Evolutionary conservation across 768 basidiomycete genomes (phyloP).

Genomic region (Cystofilobasidium ferigula): DNA sequence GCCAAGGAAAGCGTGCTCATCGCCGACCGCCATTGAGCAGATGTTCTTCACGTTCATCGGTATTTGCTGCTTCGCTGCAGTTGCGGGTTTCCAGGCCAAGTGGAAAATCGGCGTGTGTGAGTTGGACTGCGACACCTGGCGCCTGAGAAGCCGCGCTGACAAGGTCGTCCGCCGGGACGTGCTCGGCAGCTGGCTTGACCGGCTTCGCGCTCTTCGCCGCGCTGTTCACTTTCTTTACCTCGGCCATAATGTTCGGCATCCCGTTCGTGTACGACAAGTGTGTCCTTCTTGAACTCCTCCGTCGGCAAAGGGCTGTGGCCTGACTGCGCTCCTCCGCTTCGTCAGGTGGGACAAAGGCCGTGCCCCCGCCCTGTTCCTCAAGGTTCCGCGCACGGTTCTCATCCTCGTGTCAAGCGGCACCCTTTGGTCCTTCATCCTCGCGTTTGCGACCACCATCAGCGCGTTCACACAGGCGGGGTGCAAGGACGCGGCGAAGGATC

Average conservation of each 20-base stretch:
- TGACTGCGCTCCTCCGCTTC: not conserved
- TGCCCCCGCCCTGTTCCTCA: slow-evolving; percentile 65
- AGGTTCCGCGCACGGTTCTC: slow-evolving; percentile 70
- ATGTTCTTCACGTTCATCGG: slow-evolving; percentile 87
- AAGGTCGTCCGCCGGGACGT: no score
- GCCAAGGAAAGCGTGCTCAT: not conserved
- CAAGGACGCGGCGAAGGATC: slow-evolving; percentile 71
- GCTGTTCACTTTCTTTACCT: slow-evolving; percentile 58
- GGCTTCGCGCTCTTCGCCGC: slow-evolving; percentile 77
- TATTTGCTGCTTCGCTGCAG: slow-evolving; percentile 81
- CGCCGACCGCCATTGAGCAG: slow-evolving; percentile 35
- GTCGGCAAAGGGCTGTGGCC: no score
- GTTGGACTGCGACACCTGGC: no score
- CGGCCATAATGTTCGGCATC: slow-evolving; percentile 60
- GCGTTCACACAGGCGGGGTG: slow-evolving; percentile 85
- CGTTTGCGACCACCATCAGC: slow-evolving; percentile 48
- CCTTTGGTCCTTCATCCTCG: slow-evolving; percentile 57
- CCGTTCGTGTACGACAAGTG: slow-evolving; percentile 40
- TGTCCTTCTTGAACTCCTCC: no score
- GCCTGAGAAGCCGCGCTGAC: no score
- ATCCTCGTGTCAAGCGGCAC: slow-evolving; percentile 66
- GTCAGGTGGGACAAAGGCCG: slow-evolving; percentile 75
- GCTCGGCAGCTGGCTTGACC: slow-evolving; percentile 60
- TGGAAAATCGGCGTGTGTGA: slow-evolving; percentile 75
- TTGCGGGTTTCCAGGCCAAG: slow-evolving; percentile 76